Conservation (phyloP, 2,329 filamentous ascomycete genomes). For the Sporothrix inflata region DNA sequence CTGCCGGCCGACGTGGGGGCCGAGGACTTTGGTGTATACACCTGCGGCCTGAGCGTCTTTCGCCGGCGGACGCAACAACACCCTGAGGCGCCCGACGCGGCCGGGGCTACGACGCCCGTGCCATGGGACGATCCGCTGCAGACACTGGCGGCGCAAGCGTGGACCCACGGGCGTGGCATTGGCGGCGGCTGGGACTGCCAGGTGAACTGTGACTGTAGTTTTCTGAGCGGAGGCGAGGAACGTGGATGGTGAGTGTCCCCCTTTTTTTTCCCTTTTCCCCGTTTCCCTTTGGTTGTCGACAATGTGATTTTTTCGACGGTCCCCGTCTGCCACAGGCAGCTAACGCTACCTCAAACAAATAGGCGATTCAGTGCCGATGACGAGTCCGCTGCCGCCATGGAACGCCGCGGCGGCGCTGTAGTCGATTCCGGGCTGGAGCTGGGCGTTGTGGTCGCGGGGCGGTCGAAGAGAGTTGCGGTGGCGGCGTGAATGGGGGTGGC, state of each 20-base stretch:
- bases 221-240: conserved; percentile 35
- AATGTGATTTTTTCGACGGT: too few species aligned
- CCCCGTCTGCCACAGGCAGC: not conserved
- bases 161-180: conserved; percentile 65
- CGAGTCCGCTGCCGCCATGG: conserved; percentile 28
- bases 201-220: conserved; percentile 65
- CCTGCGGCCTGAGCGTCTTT: conserved; percentile 76
- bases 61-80: conserved; percentile 38
- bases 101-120: not conserved
- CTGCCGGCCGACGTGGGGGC: conserved; percentile 72
- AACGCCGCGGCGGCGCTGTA: conserved; percentile 13
- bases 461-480: too few species aligned
- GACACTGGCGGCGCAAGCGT: conserved; percentile 42
- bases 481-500: too few species aligned
- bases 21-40: conserved; percentile 85
- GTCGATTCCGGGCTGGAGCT: conserved; percentile 33
- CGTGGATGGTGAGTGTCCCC: conserved; percentile 36
- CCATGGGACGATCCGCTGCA: conserved; percentile 32
- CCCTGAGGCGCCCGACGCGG: not conserved
- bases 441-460: conserved; percentile 32
- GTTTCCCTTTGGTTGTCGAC: too few species aligned
- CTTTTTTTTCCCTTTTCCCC: not conserved
- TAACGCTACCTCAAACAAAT: not conserved
- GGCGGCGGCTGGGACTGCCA: conserved; percentile 80
- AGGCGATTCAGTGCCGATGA: conserved; percentile 37